Evolutionary conservation across 352 stramenopile species (phyloP).

Genomic region (Phytophthora megakarya): DNA sequence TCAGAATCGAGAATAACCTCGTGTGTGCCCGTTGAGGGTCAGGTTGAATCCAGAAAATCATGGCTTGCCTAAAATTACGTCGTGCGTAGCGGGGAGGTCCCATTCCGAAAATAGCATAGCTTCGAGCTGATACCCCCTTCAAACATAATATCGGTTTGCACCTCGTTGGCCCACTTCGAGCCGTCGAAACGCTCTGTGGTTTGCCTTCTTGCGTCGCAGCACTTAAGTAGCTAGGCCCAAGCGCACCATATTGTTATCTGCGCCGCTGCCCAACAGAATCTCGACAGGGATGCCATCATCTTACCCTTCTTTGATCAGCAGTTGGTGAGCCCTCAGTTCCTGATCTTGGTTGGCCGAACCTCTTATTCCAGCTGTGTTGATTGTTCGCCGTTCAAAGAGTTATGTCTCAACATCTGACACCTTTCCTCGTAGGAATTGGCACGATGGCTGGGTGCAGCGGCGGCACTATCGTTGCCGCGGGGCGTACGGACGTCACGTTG

Average conservation of each 20-base stretch:
- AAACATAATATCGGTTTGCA: conserved; percentile 2
- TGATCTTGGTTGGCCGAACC: not conserved
- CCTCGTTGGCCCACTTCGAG: conserved; percentile 13
- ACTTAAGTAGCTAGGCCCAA: not conserved
- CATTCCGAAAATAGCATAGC: conserved; percentile 18
- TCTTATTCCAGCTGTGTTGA: conserved; percentile 7
- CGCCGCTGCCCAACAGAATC: conserved; percentile 8
- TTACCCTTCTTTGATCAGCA: not conserved
- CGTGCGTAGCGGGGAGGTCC: not conserved
- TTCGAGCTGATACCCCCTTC: not conserved
- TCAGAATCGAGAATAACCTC: conserved; percentile 5
- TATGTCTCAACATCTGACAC: not conserved
- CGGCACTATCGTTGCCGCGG: not conserved
- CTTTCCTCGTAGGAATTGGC: conserved; percentile 3
- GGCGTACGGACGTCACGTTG: not conserved
- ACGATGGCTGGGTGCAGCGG: not conserved
- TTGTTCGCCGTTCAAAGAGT: not conserved
- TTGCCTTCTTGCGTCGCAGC: conserved; percentile 6
- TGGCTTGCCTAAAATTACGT: conserved; percentile 22
- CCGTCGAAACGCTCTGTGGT: conserved; percentile 4
- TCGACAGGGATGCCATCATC: conserved; percentile 3
- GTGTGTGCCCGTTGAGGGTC: conserved; percentile 17
- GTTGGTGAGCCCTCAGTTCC: not conserved
- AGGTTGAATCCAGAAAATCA: conserved; percentile 17
- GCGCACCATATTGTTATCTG: conserved; percentile 12